phyloP scores from a whole-genome alignment of 805 yeast species.

The Debaryomyces hansenii region DNA sequence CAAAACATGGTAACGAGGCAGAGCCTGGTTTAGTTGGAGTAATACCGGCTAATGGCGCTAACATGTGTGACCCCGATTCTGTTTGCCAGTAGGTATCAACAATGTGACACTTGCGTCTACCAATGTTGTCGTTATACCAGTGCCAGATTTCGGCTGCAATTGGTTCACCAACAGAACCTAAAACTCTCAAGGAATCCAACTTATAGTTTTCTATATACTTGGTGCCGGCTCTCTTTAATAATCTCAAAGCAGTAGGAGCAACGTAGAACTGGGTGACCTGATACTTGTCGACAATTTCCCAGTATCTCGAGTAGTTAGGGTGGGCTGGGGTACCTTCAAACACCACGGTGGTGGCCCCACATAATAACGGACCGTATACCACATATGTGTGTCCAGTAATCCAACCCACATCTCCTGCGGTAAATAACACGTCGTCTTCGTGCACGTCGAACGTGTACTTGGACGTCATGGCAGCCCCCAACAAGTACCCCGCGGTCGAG shows the following conservation, averaged over 20 bases:
- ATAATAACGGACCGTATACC: conserved; percentile 85
- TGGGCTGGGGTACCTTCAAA: conserved; percentile 98
- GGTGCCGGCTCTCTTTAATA: conserved; percentile 87
- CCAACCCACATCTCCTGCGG: conserved; percentile 99
- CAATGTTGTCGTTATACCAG: conserved; percentile 94
- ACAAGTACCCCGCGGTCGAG: conserved; percentile 88
- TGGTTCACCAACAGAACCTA: conserved; percentile 99
- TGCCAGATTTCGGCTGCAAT: conserved; percentile 98
- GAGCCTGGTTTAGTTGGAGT: conserved; percentile 97
- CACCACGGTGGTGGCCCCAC: conserved; percentile 87
- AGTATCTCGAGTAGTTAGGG: conserved; percentile 92
- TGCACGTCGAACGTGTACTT: conserved; percentile 93
- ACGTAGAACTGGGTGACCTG: conserved; percentile 95
- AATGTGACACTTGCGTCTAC: conserved; percentile 84
- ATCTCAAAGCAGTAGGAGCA: conserved; percentile 96
- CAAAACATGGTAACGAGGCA: conserved; percentile 95
- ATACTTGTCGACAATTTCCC: conserved; percentile 93
- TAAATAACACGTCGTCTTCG: conserved; percentile 82
- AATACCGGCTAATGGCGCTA: conserved; percentile 93
- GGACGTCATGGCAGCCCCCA: conserved; percentile 90
- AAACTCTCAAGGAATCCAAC: conserved; percentile 80
- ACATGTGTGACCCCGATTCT: conserved; percentile 93
- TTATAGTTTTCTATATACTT: conserved; percentile 77
- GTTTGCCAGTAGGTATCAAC: conserved; percentile 99
- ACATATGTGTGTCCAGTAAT: conserved; percentile 98